A percentile compares a stretch with the other conserved stretches of the same genome.
These are phyloP conservation scores for Yarrowia sp. DNA, from an alignment of 805 yeast genomes.

Conservation along the genomic window DNA sequence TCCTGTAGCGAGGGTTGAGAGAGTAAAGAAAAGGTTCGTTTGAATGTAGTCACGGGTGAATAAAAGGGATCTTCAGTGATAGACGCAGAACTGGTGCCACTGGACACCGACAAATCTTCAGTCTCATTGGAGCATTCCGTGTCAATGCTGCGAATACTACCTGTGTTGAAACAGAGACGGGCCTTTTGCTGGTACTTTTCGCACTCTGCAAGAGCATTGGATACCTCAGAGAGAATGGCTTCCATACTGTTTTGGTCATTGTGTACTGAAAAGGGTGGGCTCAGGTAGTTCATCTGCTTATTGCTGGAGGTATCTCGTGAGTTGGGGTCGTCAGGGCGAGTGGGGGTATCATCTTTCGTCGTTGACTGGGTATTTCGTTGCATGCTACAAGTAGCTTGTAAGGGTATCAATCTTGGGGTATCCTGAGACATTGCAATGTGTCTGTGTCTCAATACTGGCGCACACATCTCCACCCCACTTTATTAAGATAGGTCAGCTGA, in stretches of 20 bases:
- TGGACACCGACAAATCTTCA: slow-evolving; percentile 7
- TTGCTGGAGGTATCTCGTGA: too few species aligned
- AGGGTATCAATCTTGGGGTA: too few species aligned
- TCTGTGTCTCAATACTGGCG: too few species aligned
- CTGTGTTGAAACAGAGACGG: background rate
- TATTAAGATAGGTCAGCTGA: too few species aligned
- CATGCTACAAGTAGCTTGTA: too few species aligned
- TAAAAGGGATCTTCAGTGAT: background rate
- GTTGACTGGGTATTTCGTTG: too few species aligned
- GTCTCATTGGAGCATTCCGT: slow-evolving; percentile 4
- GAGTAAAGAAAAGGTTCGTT: background rate
- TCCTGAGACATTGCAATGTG: too few species aligned
- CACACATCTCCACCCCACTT: too few species aligned
- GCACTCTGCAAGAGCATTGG: slow-evolving; percentile 7
- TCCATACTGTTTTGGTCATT: slow-evolving; percentile 12
- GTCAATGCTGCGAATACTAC: slow-evolving; percentile 15
- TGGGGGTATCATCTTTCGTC: too few species aligned
- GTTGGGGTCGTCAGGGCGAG: too few species aligned
- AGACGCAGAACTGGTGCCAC: background rate
- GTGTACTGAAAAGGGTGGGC: too few species aligned
- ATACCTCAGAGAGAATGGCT: slow-evolving; percentile 1
- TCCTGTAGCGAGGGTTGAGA: background rate
- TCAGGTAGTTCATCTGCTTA: too few species aligned
- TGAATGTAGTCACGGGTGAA: slow-evolving; percentile 8
- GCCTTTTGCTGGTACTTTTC: background rate